These are phyloP conservation scores for Nicotiana tabacum DNA, from an alignment of 257 asterid species.

Conservation along the genomic window DNA sequence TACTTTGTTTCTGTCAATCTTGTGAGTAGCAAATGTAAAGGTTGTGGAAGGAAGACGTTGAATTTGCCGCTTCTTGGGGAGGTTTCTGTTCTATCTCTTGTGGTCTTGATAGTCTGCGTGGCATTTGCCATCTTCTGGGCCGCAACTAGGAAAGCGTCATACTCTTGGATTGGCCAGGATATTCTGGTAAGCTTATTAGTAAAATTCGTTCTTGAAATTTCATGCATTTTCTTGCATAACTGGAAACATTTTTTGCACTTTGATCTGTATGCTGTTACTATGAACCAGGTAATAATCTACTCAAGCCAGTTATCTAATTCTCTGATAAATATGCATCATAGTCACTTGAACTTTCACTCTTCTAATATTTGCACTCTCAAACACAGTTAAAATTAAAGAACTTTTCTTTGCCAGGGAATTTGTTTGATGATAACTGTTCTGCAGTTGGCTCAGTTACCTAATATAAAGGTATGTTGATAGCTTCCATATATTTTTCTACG, in stretches of 20 bases:
- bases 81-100: conserved; percentile 65
- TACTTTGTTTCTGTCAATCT: conserved; percentile 6
- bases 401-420: conserved; percentile 64
- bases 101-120: conserved; percentile 59
- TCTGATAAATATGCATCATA: background rate
- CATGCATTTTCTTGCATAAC: conserved; percentile 4
- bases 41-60: conserved; percentile 53
- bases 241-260: background rate
- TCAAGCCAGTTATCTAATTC: background rate
- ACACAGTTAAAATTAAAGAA: conserved; percentile 10
- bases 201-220: background rate
- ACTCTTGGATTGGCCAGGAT: conserved; percentile 98
- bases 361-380: background rate
- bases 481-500: background rate
- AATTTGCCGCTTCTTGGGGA: conserved; percentile 77
- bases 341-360: background rate
- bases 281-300: background rate
- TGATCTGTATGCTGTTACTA: background rate
- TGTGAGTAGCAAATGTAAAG: conserved; percentile 73
- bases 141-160: conserved; percentile 71
- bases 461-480: conserved; percentile 59
- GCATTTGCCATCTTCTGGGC: conserved; percentile 86
- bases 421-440: conserved; percentile 91
- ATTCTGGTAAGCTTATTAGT: conserved; percentile 62
- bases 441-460: conserved; percentile 94